Evolutionary conservation across 176 grass and related monocot species (phyloP), one percentile per base, ranked within the genome.

Genomic region (Eremochloa ophiuroides): DNA sequence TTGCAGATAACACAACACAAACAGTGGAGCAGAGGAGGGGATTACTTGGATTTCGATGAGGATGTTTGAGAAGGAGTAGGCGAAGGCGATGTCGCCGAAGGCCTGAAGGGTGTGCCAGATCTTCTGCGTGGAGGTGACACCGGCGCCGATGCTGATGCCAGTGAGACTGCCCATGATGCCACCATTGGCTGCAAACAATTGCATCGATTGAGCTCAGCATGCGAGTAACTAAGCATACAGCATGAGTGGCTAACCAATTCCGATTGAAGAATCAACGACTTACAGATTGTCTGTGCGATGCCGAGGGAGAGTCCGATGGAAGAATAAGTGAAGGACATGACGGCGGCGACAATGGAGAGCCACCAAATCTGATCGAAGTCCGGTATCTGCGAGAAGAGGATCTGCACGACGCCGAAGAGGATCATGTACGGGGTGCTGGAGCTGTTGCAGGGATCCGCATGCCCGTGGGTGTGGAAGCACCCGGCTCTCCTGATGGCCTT

Each of bases 81-180:
- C 83, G 28, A 90, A 90, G 30, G 88, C 83, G 31, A 90, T 90
- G 74, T 90, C 79, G 14, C 88, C 88, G 1, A 90, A 82, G 0
- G 88, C 84, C 35, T 83, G 84, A 2, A 90, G 38, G 10, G 6
- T 79, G 1, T 27, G 67, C 88, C 88, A 90, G 0, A 83, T 35
- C 65, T 89, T 89, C 55, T 85, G 77, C 0, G 39, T 77, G 2
- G 64, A 3, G 17, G 64, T 81, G 31, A 85, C 71, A 58, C 2
- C 30, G 10, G 65, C 10, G 31, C 61, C 82, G 74, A 88, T 73
- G 80, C 80, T 73, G 80, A 83, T 58, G 28, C 87, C 82, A 4
- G 77, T 81, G 40, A 89, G 72, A 20, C 71, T 89, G 40, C 82
- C 87, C 2, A 65, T 62, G 71, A 89, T 31, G 0, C 63, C 62